Base-by-base conservation (phyloP, 2,329 filamentous ascomycete genomes). In the Arthrobotrys pseudoclavata region DNA sequence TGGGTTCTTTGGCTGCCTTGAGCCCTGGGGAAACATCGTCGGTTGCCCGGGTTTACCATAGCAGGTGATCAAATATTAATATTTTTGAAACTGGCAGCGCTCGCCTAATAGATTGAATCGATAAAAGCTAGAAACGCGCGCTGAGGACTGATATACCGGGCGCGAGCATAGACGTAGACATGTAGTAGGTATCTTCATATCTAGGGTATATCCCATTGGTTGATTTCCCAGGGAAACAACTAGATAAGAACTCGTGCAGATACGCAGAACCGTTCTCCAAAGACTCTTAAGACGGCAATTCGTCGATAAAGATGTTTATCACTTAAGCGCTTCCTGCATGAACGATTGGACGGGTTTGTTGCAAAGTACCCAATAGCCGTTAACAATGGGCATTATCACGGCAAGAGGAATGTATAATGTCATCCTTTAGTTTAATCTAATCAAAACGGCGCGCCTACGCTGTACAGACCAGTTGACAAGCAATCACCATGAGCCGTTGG, bases 361-460 rank as follows among this genome's bases (percentile, higher is more conserved):
- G 20, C 29, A 10, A 50, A 37, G 42, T 37, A 55, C 53, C 57
- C 57, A 72, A 66, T 72, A 31, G 34, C 31, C 22, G 55, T 42
- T 29, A 66, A 64, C 29, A 64, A 63, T 55, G 15, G 26, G 18
- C 15, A 47, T 64, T 63, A 64, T 60, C 22, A 64, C 50, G 31
- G 50, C 50, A n/a, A 42, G 26, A 34, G 5, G 47, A 52, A 72
- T 45, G 45, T 71, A 71, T 64, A 66, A 48, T 76, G 61, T 42
- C 71, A 55, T 57, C 42, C 31, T 26, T 50, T 62, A 61, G 72
- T 40, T 62, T 68, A 77, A 77, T 77, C 50, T 77, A 77, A 67
- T 71, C 74, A 67, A 77, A 77, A 77, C 74, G 61, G 67, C 74
- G 74, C 74, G 74, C 61, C 53, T 77, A 71, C 34, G 42, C 53